Evolutionary conservation across 2,329 filamentous ascomycete genomes (phyloP).

Genomic region (Xylogone sp.): DNA sequence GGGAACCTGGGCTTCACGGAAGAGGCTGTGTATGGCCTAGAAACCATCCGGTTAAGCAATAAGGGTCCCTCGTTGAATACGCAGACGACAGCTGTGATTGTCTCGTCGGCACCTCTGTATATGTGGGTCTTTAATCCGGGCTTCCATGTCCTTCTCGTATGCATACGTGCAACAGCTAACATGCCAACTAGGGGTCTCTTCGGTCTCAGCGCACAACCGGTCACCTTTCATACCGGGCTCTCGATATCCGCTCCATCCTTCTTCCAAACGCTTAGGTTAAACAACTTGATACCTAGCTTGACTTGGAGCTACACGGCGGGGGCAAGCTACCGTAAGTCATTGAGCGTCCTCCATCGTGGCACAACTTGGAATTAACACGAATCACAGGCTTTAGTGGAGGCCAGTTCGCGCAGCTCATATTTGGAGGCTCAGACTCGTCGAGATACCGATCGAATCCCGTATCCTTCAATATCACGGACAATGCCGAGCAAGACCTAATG

Average conservation of each 20-base stretch:
- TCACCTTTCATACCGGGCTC: slow-evolving; percentile 30
- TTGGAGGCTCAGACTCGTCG: slow-evolving; percentile 34
- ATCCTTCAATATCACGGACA: slow-evolving; percentile 32
- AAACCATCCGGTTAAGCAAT: slow-evolving; percentile 7
- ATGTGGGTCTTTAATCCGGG: slow-evolving; percentile 19
- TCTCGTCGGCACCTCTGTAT: slow-evolving; percentile 30
- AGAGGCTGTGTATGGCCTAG: slow-evolving; percentile 8
- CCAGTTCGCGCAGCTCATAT: slow-evolving; percentile 33
- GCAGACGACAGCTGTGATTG: slow-evolving; percentile 16
- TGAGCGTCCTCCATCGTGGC: neutral
- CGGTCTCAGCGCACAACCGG: slow-evolving; percentile 32
- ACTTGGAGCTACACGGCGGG: slow-evolving; percentile 37
- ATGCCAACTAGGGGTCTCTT: slow-evolving; percentile 27
- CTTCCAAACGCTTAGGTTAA: slow-evolving; percentile 29
- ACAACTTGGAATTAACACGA: slow-evolving; percentile 5
- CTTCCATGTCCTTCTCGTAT: neutral
- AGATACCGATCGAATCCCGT: slow-evolving; percentile 30
- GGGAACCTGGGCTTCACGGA: slow-evolving; percentile 31
- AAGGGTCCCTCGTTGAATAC: slow-evolving; percentile 13
- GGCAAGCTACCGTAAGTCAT: slow-evolving; percentile 30
- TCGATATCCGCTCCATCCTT: slow-evolving; percentile 31
- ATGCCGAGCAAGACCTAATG: slow-evolving; percentile 32
- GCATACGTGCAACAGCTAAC: neutral
- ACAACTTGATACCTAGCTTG: slow-evolving; percentile 29
- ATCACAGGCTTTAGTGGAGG: slow-evolving; percentile 14